A percentile compares a stretch with the other conserved stretches of the same genome.
These are phyloP conservation scores for Clitopilus passeckerianus DNA, from an alignment of 768 basidiomycete genomes.

Conservation along the genomic window DNA sequence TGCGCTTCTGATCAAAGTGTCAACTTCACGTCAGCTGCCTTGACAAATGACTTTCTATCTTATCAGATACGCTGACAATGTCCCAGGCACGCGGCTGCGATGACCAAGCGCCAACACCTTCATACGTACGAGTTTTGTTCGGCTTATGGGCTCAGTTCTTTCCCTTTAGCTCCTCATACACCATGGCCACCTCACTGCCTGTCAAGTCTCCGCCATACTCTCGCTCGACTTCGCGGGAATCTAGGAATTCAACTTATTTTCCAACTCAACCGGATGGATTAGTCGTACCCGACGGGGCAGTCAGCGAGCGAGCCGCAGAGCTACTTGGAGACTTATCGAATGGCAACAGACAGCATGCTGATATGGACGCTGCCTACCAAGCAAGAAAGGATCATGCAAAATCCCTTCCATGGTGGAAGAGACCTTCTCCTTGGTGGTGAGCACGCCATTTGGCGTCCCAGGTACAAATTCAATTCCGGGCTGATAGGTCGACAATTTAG, in stretches of 20 bases:
- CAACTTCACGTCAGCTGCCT: neutral
- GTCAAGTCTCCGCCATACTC: neutral
- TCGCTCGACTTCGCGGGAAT: neutral
- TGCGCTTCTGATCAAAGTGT: too few relatives aligned
- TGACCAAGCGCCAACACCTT: neutral
- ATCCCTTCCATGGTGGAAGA: slow-evolving; percentile 65
- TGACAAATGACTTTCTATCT: neutral
- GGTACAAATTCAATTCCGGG: neutral
- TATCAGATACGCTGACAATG: neutral
- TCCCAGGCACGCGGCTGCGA: neutral
- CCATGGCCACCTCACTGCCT: neutral
- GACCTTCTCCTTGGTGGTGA: slow-evolving; percentile 71
- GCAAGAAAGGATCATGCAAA: slow-evolving; percentile 3
- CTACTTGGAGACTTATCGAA: slow-evolving; percentile 41
- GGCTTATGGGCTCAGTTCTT: neutral
- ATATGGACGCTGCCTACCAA: slow-evolving; percentile 18
- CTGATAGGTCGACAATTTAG: slow-evolving; percentile 27
- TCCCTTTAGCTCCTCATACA: neutral
- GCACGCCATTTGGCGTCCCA: slow-evolving; percentile 12
- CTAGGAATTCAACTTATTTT: neutral
- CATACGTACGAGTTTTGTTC: neutral
- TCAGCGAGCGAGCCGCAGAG: slow-evolving; percentile 42
- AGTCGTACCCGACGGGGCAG: slow-evolving; percentile 37
- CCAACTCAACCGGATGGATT: slow-evolving; percentile 26
- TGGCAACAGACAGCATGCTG: slow-evolving; percentile 22